These are phyloP conservation scores for Mycena rebaudengoi DNA, from an alignment of 768 basidiomycete genomes.

Conservation along the genomic window DNA sequence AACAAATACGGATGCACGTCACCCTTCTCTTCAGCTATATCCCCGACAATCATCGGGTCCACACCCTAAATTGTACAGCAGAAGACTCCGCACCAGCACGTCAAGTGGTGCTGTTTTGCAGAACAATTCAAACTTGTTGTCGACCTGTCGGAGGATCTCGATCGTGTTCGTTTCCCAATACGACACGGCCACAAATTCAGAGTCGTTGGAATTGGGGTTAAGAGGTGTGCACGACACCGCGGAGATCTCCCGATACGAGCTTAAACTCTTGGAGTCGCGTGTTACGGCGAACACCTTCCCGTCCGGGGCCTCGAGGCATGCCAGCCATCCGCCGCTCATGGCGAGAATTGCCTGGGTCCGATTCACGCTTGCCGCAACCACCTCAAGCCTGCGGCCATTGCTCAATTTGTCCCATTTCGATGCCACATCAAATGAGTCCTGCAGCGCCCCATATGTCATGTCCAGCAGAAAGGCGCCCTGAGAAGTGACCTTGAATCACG, in stretches of 20 bases:
- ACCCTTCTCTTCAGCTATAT: too few relatives aligned
- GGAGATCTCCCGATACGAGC: conserved; percentile 61
- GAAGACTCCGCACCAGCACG: conserved; percentile 55
- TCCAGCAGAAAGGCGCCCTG: conserved; percentile 64
- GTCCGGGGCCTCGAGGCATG: conserved; percentile 57
- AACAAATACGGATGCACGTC: conserved; percentile 65
- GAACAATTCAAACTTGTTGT: conserved; percentile 34
- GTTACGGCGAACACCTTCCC: conserved; percentile 34
- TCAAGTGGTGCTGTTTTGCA: conserved; percentile 48
- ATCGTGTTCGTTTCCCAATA: conserved; percentile 80
- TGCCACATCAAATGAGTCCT: conserved; percentile 49
- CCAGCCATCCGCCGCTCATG: conserved; percentile 59
- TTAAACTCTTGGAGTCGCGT: conserved; percentile 17
- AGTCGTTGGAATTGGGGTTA: conserved; percentile 53
- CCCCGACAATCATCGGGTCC: too few relatives aligned
- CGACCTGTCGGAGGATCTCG: conserved; percentile 54
- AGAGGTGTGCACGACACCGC: conserved; percentile 71
- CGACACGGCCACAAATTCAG: conserved; percentile 65
- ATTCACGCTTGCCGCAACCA: conserved; percentile 77
- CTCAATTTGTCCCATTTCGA: conserved; percentile 27
- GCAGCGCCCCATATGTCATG: conserved; percentile 53
- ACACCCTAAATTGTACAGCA: conserved; percentile 67
- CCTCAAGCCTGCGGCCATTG: conserved; percentile 47
- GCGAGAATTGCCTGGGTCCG: conserved; percentile 73
- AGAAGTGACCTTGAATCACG: conserved; percentile 78